Evolutionary conservation across 108 stramenopile species (phyloP).

Genomic region (Cyclotella sp.): DNA sequence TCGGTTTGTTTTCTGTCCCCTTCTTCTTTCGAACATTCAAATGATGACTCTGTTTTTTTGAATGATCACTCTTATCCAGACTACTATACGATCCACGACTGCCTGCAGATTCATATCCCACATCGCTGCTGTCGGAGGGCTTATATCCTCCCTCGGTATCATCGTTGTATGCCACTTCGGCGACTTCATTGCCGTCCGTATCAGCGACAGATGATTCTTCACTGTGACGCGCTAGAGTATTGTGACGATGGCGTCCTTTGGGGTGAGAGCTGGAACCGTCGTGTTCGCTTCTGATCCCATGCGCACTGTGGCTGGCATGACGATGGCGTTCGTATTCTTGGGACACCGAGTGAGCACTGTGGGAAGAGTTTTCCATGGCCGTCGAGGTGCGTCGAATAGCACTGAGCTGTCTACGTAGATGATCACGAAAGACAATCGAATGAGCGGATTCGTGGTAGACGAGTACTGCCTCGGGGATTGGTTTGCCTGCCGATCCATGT

Average conservation of each 20-base stretch:
- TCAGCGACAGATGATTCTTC: slow-evolving; percentile 3
- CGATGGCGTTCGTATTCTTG: neutral
- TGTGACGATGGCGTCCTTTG: neutral
- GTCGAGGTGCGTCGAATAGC: slow-evolving; percentile 38
- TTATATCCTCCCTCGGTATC: slow-evolving; percentile 30
- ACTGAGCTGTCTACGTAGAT: slow-evolving; percentile 63
- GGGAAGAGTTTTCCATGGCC: slow-evolving; percentile 22
- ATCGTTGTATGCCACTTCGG: no score
- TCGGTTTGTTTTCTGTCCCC: neutral
- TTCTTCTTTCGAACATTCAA: slow-evolving; percentile 1
- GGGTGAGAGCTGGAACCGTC: neutral
- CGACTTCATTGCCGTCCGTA: neutral
- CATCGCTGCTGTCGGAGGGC: slow-evolving; percentile 15
- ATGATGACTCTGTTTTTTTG: neutral
- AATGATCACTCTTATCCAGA: slow-evolving; percentile 19
- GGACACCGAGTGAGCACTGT: neutral
- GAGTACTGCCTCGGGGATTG: slow-evolving; percentile 47
- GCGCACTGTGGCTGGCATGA: neutral
- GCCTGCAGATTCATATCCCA: slow-evolving; percentile 51
- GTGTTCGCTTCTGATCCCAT: no score
- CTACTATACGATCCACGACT: slow-evolving; percentile 35
- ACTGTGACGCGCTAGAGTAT: neutral
- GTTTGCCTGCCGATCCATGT: slow-evolving; percentile 14
- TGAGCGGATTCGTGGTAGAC: slow-evolving; percentile 89
- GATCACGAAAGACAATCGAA: slow-evolving; percentile 90